phyloP scores from a whole-genome alignment of 805 yeast species.

The Sugiyamaella marilandica region DNA sequence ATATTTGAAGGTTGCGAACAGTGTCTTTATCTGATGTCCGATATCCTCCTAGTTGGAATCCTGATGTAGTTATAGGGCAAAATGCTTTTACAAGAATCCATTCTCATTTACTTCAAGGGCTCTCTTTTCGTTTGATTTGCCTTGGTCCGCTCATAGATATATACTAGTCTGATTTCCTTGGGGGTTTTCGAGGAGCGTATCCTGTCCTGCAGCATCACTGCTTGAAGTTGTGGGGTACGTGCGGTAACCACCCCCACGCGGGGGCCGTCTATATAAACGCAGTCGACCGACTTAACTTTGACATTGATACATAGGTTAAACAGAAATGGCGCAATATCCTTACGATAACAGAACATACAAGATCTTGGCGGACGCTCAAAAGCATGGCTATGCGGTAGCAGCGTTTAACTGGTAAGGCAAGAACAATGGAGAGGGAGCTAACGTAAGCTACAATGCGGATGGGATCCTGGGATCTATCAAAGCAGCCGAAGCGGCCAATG shows the following conservation, averaged over 20 bases:
- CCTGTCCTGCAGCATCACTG: no score
- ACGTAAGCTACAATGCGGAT: slow-evolving; percentile 30
- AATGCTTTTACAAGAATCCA: no score
- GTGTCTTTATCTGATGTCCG: no score
- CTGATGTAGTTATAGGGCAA: no score
- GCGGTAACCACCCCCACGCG: not conserved
- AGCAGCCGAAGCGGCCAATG: slow-evolving; percentile 34
- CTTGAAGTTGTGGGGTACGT: no score
- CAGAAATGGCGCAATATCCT: not conserved
- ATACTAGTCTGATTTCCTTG: no score
- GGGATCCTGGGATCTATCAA: slow-evolving; percentile 34
- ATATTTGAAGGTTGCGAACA: no score
- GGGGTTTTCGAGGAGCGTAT: no score
- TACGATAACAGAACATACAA: slow-evolving; percentile 28
- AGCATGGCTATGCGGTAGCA: slow-evolving; percentile 33
- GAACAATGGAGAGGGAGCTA: not conserved
- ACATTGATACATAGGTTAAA: not conserved
- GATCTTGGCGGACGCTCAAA: slow-evolving; percentile 32
- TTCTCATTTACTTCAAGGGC: no score
- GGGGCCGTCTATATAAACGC: not conserved
- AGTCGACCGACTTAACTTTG: not conserved
- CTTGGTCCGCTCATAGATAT: no score
- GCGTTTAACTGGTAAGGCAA: slow-evolving; percentile 30
- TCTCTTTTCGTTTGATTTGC: no score
- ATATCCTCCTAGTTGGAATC: no score